Evolutionary conservation across 345 rosid species (phyloP).

Genomic region (Aquilaria malaccensis): DNA sequence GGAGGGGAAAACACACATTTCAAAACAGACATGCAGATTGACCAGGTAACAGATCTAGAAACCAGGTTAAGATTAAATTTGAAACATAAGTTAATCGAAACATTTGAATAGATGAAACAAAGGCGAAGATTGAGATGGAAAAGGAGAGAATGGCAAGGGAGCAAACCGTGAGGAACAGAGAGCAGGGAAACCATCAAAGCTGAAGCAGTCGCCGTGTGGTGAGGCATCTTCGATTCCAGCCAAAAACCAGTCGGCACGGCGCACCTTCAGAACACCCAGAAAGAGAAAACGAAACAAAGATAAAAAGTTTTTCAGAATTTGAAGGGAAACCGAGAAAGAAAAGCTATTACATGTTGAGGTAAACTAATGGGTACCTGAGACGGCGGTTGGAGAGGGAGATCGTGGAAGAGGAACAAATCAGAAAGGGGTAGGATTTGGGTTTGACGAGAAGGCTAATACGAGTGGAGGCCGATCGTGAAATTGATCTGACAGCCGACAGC

Average conservation of each 20-base stretch:
- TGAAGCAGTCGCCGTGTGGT: conserved; percentile 82
- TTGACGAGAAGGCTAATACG: conserved; percentile 52
- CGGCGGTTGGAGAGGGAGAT: conserved; percentile 37
- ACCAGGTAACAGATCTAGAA: too few species aligned
- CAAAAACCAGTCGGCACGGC: conserved; percentile 69
- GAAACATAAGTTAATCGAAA: too few species aligned
- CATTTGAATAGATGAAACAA: too few species aligned
- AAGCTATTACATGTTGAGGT: too few species aligned
- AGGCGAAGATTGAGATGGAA: too few species aligned
- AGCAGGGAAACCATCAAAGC: conserved; percentile 90
- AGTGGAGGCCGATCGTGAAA: conserved; percentile 54
- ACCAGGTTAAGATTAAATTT: too few species aligned
- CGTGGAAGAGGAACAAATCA: conserved; percentile 41
- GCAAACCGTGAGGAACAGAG: conserved; percentile 33
- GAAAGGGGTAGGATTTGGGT: conserved; percentile 37
- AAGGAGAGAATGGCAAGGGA: too few species aligned
- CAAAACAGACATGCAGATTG: too few species aligned
- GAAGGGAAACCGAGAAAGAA: not conserved
- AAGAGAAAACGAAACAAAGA: not conserved
- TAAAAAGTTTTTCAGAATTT: not conserved
- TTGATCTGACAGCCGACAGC: conserved; percentile 53
- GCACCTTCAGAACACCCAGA: conserved; percentile 26
- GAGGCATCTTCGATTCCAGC: conserved; percentile 80
- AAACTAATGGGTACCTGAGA: conserved; percentile 39
- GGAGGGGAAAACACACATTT: too few species aligned